A percentile compares a stretch with the other conserved stretches of the same genome.
Evolutionary conservation across 257 asterid genomes (phyloP).

Genomic region (Jacaranda mimosifolia): DNA sequence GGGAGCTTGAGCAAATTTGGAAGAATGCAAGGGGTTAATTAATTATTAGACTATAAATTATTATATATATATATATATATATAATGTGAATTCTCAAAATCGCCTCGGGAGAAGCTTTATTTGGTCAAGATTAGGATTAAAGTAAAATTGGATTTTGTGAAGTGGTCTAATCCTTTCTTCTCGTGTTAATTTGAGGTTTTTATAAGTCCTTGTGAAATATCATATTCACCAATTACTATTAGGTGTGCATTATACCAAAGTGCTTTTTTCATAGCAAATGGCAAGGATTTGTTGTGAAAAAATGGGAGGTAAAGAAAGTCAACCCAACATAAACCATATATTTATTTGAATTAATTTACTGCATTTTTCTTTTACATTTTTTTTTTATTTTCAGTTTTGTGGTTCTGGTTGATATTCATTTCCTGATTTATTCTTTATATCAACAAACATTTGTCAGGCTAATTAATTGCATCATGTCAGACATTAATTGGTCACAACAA

Average conservation of each 20-base stretch:
- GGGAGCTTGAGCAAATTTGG: conserved; percentile 93
- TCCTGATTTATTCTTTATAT: no score
- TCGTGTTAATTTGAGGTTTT: background rate
- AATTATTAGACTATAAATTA: background rate
- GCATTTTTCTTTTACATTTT: background rate
- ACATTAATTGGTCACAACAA: background rate
- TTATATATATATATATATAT: background rate
- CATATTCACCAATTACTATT: background rate
- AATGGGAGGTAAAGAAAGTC: background rate
- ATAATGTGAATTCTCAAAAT: conserved; percentile 21
- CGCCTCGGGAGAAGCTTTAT: background rate
- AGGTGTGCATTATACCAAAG: conserved; percentile 6
- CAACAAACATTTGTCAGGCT: no score
- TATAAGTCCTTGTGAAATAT: conserved; percentile 18
- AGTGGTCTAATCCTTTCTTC: conserved; percentile 20
- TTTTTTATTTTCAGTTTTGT: background rate
- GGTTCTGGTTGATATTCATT: no score
- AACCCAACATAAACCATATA: background rate
- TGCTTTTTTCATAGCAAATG: background rate
- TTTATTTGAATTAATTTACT: background rate
- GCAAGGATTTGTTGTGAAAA: background rate
- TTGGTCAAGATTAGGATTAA: background rate
- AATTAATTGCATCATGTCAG: no score
- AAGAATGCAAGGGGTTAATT: conserved; percentile 42
- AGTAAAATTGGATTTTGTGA: conserved; percentile 17